phyloP scores from a whole-genome alignment of 495 filamentous ascomycete species.

The Chaetomium fimeti region DNA sequence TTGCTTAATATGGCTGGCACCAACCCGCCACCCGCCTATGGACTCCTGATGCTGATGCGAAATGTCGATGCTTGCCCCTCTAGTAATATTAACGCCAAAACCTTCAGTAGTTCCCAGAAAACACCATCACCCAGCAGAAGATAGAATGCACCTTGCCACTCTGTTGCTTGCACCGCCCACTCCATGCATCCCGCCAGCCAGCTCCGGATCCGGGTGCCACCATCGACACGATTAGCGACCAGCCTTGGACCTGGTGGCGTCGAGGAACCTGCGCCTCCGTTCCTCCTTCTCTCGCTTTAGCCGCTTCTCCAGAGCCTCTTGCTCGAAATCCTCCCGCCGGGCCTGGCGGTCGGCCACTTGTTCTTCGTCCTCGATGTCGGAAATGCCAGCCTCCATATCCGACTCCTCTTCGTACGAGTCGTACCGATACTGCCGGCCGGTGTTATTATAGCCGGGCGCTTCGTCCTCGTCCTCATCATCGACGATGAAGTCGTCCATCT shows the following conservation, averaged over 20 bases:
- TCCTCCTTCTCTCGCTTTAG: conserved; percentile 50
- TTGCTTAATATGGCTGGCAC: neutral
- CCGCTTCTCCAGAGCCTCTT: conserved; percentile 46
- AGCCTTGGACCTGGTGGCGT: conserved; percentile 24
- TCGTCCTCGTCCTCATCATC: conserved; percentile 57
- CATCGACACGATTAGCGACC: conserved; percentile 14
- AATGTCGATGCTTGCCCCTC: conserved; percentile 23
- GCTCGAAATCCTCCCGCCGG: conserved; percentile 51
- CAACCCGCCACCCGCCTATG: neutral
- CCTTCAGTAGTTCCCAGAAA: conserved; percentile 5
- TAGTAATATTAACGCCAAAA: conserved; percentile 12
- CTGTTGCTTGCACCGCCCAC: neutral
- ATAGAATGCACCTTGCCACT: neutral
- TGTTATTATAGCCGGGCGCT: conserved; percentile 35
- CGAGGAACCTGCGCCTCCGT: conserved; percentile 34
- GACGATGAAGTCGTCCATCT: conserved; percentile 53
- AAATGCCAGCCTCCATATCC: conserved; percentile 62
- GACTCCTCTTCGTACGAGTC: conserved; percentile 41
- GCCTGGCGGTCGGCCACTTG: conserved; percentile 48
- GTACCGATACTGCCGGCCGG: conserved; percentile 35
- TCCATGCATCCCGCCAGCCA: neutral
- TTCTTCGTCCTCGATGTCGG: conserved; percentile 61
- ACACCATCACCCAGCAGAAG: conserved; percentile 6
- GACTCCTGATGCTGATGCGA: conserved; percentile 32
- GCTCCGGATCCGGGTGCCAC: neutral